Base-by-base conservation (phyloP, 208 protist genomes). In the Borovskyia barvae region DNA sequence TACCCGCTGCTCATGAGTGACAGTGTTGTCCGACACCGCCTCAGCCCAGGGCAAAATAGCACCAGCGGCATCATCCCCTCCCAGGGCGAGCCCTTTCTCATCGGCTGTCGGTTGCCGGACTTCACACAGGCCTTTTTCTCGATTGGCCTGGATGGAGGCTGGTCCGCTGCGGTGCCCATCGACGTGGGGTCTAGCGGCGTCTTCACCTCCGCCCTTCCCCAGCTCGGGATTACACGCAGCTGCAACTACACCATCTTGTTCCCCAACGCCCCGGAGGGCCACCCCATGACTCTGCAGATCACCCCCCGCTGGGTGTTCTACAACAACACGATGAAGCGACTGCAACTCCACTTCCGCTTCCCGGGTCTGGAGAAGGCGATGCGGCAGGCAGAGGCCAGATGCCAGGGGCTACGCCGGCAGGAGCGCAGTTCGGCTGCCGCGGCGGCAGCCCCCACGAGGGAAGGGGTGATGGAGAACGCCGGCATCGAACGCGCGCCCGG, bases 231-330 rank as follows among this genome's bases (percentile, higher is more conserved):
- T 47, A 71, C 68, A 29, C 72, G 80, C 46, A 93, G 82, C 55
- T 93, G 86, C 72, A 88, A 86, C 71, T 93, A 93, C 55, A 55
- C 72, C 14, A 67, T 93, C 14, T 73, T 88, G 46, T 76, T 93
- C 26, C 86, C 86, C 11, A 80, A 80, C 59, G 65, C 80, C 12
- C 80, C 79, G 54, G 78, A 85, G 42, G 82, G 80, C 15, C 73
- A 62, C 40, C 86, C 86, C 19, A 66, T 86, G 39, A 72, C 85
- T 22, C 30, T 93, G 12, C 62, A 80, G 32, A 66, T 93, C 68
- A 90, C 82, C 8, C 77, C 86, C 28, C 77, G 86, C 2, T 93
- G 86, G 86, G 70, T 90, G 11, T 72, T 93, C 53, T 57, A 83
- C 45, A 93, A 93, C 70, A 69, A 75, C 65, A 87, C 80, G 2